Conservation (phyloP, 352 stramenopile species). For the Globisporangium abappressorium region DNA sequence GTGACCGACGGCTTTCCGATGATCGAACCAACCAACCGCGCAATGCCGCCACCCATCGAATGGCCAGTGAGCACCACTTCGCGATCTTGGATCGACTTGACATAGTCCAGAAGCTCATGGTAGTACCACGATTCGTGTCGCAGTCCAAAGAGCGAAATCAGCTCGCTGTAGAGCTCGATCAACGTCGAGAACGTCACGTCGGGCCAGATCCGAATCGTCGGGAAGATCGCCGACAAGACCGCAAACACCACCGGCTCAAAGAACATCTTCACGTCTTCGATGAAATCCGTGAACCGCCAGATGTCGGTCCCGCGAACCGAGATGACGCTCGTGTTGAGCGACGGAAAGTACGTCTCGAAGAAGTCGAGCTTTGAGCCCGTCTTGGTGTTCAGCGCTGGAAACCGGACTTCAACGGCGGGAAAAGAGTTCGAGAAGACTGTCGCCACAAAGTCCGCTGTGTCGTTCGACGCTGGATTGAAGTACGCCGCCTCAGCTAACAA, state of each 20-base stretch:
- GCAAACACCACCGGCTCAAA: constrained; percentile 88
- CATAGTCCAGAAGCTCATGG: constrained; percentile 82
- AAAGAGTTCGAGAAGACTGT: constrained; percentile 56
- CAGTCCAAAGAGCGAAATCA: constrained; percentile 85
- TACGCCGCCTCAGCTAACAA: constrained; percentile 87
- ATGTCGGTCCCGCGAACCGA: constrained; percentile 88
- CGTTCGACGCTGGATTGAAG: constrained; percentile 83
- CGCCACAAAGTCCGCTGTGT: constrained; percentile 64
- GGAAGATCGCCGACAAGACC: constrained; percentile 86
- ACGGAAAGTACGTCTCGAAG: constrained; percentile 74
- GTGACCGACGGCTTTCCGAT: constrained; percentile 76
- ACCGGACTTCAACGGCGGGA: constrained; percentile 44
- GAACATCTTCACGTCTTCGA: constrained; percentile 92
- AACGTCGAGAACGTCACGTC: constrained; percentile 86
- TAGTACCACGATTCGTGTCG: constrained; percentile 88
- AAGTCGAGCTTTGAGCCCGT: constrained; percentile 84
- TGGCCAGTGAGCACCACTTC: constrained; percentile 86
- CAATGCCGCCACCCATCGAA: constrained; percentile 87
- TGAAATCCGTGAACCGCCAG: constrained; percentile 87
- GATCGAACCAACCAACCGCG: constrained; percentile 78
- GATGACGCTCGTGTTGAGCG: constrained; percentile 83
- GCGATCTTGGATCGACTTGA: constrained; percentile 70
- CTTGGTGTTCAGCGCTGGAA: constrained; percentile 76
- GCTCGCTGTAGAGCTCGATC: constrained; percentile 85
- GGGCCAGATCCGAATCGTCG: constrained; percentile 90